Evolutionary conservation across 306 rosid species (phyloP).

Genomic region (Vigna unguiculata): DNA sequence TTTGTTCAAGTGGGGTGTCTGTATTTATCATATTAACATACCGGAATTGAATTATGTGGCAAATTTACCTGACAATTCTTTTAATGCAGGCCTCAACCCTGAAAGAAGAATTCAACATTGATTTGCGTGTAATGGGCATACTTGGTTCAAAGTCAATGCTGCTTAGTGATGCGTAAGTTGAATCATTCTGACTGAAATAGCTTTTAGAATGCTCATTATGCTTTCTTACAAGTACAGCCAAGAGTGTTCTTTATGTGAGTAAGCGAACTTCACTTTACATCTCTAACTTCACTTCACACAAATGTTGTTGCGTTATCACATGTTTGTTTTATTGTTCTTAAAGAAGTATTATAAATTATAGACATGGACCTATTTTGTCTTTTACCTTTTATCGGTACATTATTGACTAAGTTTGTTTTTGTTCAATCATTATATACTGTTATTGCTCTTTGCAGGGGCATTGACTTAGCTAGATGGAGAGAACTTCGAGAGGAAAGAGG

Average conservation of each 20-base stretch:
- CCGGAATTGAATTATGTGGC: slow-evolving; percentile 29
- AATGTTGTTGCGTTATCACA: slow-evolving; percentile 1
- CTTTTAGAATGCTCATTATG: neutral
- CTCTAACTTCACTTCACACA: neutral
- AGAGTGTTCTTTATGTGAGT: neutral
- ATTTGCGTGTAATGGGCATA: slow-evolving; percentile 95
- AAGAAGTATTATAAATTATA: slow-evolving; percentile 14
- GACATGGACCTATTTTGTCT: neutral
- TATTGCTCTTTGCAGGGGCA: slow-evolving; percentile 66
- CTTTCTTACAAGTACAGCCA: neutral
- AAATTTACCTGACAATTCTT: slow-evolving; percentile 14
- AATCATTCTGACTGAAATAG: slow-evolving; percentile 33
- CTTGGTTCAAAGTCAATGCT: slow-evolving; percentile 82
- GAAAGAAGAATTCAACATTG: slow-evolving; percentile 96
- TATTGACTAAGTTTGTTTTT: slow-evolving; percentile 19
- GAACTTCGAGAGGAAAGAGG: slow-evolving; percentile 72
- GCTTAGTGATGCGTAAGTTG: slow-evolving; percentile 83
- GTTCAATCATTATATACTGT: slow-evolving; percentile 28
- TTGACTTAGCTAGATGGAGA: slow-evolving; percentile 84
- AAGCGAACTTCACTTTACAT: slow-evolving; percentile 20
- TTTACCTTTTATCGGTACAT: neutral
- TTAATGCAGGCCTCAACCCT: slow-evolving; percentile 74
- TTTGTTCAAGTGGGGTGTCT: neutral
- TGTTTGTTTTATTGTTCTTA: neutral
- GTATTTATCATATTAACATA: slow-evolving; percentile 19